Conservation (phyloP, 192 early-diverging fungal species). For the Coemansia sp. region DNA sequence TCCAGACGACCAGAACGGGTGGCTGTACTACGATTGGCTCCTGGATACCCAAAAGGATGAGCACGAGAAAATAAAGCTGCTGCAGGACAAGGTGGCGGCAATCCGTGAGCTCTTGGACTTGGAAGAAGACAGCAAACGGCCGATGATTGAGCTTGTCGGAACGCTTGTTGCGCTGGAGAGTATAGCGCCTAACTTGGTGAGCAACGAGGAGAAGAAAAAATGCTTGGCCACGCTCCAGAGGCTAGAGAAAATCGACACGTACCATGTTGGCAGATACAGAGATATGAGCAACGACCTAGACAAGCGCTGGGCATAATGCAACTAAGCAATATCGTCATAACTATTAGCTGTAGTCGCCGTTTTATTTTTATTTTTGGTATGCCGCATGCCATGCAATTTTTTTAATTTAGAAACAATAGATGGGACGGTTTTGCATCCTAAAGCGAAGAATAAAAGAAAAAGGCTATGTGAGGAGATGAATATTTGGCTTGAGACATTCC, state of each 20-base stretch:
- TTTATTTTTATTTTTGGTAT: not conserved
- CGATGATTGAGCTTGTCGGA: slow-evolving; percentile 33
- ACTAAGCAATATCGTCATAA: not conserved
- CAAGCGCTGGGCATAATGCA: slow-evolving; percentile 18
- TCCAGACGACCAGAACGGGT: slow-evolving; percentile 94
- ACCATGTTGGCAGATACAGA: slow-evolving; percentile 33
- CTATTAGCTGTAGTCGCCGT: not conserved
- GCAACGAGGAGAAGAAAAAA: slow-evolving; percentile 20
- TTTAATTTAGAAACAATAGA: slow-evolving; percentile 4
- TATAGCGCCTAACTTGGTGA: slow-evolving; percentile 12
- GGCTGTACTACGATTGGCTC: slow-evolving; percentile 96
- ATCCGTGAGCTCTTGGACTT: slow-evolving; percentile 55
- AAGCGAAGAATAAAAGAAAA: not conserved
- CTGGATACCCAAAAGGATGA: slow-evolving; percentile 58
- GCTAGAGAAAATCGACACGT: slow-evolving; percentile 28
- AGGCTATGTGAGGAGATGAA: slow-evolving; percentile 53
- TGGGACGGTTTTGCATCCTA: not conserved
- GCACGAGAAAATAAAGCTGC: slow-evolving; percentile 22
- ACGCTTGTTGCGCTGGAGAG: slow-evolving; percentile 25
- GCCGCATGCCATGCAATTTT: too few species aligned
- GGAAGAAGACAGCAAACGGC: slow-evolving; percentile 48
- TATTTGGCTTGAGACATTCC: slow-evolving; percentile 72
- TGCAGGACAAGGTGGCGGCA: slow-evolving; percentile 23
- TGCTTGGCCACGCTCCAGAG: slow-evolving; percentile 21
- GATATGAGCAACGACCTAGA: slow-evolving; percentile 25